Evolutionary conservation across 352 stramenopile genomes (phyloP).

Genomic region (Discostella stelligera): DNA sequence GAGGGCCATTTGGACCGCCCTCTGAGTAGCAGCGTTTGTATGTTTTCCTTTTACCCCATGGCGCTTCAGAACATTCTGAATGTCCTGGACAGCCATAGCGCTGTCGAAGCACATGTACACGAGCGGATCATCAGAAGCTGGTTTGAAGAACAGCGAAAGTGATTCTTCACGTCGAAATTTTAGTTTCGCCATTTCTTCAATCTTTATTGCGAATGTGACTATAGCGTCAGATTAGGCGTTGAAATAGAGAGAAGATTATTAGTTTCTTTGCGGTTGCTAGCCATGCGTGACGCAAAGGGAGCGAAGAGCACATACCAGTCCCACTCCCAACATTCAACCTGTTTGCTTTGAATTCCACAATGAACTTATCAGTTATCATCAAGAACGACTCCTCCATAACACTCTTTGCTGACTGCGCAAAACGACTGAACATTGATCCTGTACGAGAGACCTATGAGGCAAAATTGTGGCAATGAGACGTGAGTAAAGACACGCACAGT

Average conservation of each 20-base stretch:
- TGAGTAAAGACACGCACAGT: constrained; percentile 19
- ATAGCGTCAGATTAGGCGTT: background rate
- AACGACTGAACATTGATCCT: constrained; percentile 68
- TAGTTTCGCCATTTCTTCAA: constrained; percentile 76
- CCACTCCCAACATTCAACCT: constrained; percentile 71
- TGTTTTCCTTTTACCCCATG: constrained; percentile 83
- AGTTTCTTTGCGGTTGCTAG: background rate
- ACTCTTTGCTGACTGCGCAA: constrained; percentile 70
- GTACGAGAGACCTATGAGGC: constrained; percentile 9
- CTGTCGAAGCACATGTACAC: constrained; percentile 81
- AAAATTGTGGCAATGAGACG: constrained; percentile 2
- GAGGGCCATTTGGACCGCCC: constrained; percentile 71
- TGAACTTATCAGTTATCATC: constrained; percentile 78
- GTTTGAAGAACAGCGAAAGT: constrained; percentile 81
- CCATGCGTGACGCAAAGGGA: background rate
- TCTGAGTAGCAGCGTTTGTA: constrained; percentile 72
- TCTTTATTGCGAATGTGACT: constrained; percentile 73
- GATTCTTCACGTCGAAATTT: constrained; percentile 82
- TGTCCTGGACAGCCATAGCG: constrained; percentile 74
- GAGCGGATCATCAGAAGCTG: constrained; percentile 70
- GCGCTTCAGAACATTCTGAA: constrained; percentile 78
- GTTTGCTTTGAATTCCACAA: constrained; percentile 77
- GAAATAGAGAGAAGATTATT: background rate
- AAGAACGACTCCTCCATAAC: constrained; percentile 82
- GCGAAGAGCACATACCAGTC: constrained; percentile 27